phyloP scores from a whole-genome alignment of 768 basidiomycete species.

The Scleroderma bovista region DNA sequence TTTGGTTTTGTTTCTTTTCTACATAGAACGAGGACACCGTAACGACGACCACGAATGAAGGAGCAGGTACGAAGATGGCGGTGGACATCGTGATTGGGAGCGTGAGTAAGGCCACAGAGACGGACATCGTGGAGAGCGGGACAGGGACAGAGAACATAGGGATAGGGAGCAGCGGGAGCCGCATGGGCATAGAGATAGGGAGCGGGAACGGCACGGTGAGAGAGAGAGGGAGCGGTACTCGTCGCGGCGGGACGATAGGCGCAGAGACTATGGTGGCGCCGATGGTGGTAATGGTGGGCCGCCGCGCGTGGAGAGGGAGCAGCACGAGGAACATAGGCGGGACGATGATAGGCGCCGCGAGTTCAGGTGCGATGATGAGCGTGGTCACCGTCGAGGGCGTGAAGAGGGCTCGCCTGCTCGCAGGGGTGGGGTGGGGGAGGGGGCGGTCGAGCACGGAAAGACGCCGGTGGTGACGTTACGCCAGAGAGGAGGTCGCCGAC shows the following conservation, averaged over 20 bases:
- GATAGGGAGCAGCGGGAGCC: slow-evolving; percentile 34
- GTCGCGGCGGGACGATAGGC: slow-evolving; percentile 44
- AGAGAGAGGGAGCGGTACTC: slow-evolving; percentile 34
- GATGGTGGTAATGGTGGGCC: not conserved
- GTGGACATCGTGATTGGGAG: slow-evolving; percentile 14
- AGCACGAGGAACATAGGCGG: slow-evolving; percentile 42
- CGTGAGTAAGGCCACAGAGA: not conserved
- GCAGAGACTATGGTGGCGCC: slow-evolving; percentile 43
- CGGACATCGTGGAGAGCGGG: not conserved
- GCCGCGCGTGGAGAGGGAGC: too few relatives aligned
- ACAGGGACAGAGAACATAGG: slow-evolving; percentile 36
- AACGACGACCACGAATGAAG: slow-evolving; percentile 62
- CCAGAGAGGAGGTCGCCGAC: slow-evolving; percentile 86
- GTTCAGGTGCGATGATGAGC: slow-evolving; percentile 39
- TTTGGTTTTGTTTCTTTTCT: too few relatives aligned
- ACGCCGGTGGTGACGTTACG: slow-evolving; percentile 38
- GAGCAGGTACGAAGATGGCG: slow-evolving; percentile 51
- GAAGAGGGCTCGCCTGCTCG: slow-evolving; percentile 37
- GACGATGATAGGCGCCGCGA: slow-evolving; percentile 51
- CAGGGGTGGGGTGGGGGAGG: too few relatives aligned
- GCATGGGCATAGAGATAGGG: slow-evolving; percentile 31
- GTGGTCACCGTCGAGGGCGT: slow-evolving; percentile 21
- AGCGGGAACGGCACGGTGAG: slow-evolving; percentile 27
- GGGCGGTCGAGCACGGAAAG: slow-evolving; percentile 37
- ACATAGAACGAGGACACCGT: slow-evolving; percentile 57